Percentiles rank a stretch among this genome's conserved stretches.
phyloP scores from a whole-genome alignment of 2,329 filamentous ascomycete genomes.

The Dactylellina drechsleri region DNA sequence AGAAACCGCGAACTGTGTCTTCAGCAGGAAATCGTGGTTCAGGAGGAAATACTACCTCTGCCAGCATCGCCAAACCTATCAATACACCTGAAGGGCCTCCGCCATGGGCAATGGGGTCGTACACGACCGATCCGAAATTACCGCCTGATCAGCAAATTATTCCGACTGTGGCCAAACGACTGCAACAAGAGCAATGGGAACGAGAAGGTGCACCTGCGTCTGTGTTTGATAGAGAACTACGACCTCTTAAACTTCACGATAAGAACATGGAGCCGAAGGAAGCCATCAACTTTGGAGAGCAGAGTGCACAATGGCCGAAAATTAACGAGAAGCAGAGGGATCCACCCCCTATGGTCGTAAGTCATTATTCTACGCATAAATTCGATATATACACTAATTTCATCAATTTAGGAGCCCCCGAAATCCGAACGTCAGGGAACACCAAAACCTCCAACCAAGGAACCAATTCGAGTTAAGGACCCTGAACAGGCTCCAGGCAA shows the following conservation, averaged over 20 bases:
- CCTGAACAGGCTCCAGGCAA: slow-evolving; percentile 33
- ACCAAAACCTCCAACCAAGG: slow-evolving; percentile 32
- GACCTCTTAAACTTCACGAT: slow-evolving; percentile 72
- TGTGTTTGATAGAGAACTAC: slow-evolving; percentile 87
- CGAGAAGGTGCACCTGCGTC: slow-evolving; percentile 86
- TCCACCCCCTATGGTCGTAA: slow-evolving; percentile 48
- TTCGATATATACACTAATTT: slow-evolving; percentile 4
- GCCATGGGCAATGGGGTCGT: slow-evolving; percentile 93
- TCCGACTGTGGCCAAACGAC: slow-evolving; percentile 87
- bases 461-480: slow-evolving; percentile 53
- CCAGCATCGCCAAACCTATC: slow-evolving; percentile 65
- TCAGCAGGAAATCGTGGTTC: slow-evolving; percentile 66
- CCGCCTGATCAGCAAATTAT: slow-evolving; percentile 95
- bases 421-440: slow-evolving; percentile 21
- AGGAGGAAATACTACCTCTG: slow-evolving; percentile 68
- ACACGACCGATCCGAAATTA: slow-evolving; percentile 91
- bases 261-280: slow-evolving; percentile 65
- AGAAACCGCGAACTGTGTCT: slow-evolving; percentile 59
- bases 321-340: slow-evolving; percentile 48
- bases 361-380: not conserved
- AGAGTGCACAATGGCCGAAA: slow-evolving; percentile 44
- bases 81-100: slow-evolving; percentile 91
- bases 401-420: slow-evolving; percentile 31
- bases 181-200: slow-evolving; percentile 96
- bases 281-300: slow-evolving; percentile 48